Evolutionary conservation across 371 early-diverging fungal genomes (phyloP).

Genomic region (Apophysomyces sp.): DNA sequence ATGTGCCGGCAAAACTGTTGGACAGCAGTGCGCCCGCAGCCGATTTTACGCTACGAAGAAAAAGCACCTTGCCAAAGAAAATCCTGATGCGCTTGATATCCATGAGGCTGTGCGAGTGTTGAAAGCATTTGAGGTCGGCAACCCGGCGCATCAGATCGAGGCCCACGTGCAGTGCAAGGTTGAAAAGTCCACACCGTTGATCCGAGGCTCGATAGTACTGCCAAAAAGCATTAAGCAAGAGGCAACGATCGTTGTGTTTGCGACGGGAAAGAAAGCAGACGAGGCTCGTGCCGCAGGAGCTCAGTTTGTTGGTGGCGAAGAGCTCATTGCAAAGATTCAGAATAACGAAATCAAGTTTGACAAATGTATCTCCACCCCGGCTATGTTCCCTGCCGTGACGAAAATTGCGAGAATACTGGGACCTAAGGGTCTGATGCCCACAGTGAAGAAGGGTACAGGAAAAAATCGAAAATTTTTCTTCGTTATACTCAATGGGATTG

Average conservation of each 20-base stretch:
- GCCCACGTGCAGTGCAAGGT: constrained; percentile 71
- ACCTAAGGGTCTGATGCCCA: constrained; percentile 96
- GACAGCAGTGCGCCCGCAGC: neutral
- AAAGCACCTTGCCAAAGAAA: constrained; percentile 17
- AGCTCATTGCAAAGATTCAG: constrained; percentile 73
- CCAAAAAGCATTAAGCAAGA: constrained; percentile 68
- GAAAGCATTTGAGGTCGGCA: constrained; percentile 71
- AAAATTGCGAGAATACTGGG: constrained; percentile 92
- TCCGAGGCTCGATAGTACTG: constrained; percentile 72
- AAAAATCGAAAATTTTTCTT: neutral
- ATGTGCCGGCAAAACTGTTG: neutral
- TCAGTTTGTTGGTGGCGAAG: constrained; percentile 85
- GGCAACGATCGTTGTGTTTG: constrained; percentile 72
- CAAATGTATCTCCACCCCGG: constrained; percentile 85
- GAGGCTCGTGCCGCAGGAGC: constrained; percentile 84
- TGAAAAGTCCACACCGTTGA: constrained; percentile 73
- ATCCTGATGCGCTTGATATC: constrained; percentile 45
- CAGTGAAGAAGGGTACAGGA: constrained; percentile 77
- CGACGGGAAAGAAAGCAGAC: constrained; percentile 78
- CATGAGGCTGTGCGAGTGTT: constrained; percentile 38
- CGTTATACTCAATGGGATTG: neutral
- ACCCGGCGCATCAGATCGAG: constrained; percentile 67
- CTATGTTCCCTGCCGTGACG: constrained; percentile 85
- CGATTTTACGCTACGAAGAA: constrained; percentile 35
- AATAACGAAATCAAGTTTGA: constrained; percentile 76